phyloP scores from a whole-genome alignment of 306 rosid genomes.

The Prunus fruticosa region DNA sequence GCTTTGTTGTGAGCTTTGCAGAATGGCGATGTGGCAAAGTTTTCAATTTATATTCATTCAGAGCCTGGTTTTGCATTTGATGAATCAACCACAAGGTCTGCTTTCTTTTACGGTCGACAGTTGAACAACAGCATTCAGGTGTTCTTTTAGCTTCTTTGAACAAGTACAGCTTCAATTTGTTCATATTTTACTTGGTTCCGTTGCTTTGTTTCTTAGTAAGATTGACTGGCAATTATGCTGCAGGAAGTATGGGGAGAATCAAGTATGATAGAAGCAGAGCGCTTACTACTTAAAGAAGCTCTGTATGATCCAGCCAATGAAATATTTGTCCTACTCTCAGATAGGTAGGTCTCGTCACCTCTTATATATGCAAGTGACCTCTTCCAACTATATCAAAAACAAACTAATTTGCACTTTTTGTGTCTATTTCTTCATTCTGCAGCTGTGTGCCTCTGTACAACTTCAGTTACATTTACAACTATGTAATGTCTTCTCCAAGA shows the following conservation, averaged over 20 bases:
- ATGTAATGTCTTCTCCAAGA: conserved; percentile 1
- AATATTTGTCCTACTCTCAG: conserved; percentile 16
- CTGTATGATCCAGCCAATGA: conserved; percentile 1
- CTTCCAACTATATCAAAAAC: neutral
- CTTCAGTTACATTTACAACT: conserved; percentile 15
- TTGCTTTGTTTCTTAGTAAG: neutral
- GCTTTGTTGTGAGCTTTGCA: neutral
- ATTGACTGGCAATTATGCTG: neutral
- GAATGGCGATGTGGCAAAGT: conserved; percentile 18
- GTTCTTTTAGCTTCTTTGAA: neutral
- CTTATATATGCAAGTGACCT: no score
- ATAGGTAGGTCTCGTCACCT: neutral
- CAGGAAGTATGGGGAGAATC: conserved; percentile 58
- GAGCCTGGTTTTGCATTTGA: conserved; percentile 42
- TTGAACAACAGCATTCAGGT: conserved; percentile 42
- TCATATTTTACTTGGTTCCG: neutral
- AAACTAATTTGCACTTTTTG: neutral
- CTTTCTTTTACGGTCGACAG: conserved; percentile 36
- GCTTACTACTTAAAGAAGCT: conserved; percentile 30
- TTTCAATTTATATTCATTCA: conserved; percentile 39
- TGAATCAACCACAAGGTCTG: conserved; percentile 39
- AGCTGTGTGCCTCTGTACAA: conserved; percentile 17
- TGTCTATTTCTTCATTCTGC: neutral
- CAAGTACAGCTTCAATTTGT: neutral
- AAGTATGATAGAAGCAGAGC: conserved; percentile 51